Evolutionary conservation across 2,329 filamentous ascomycete genomes (phyloP), one percentile per base, ranked within the genome.

Genomic region (Sphaerulina vaccinii): DNA sequence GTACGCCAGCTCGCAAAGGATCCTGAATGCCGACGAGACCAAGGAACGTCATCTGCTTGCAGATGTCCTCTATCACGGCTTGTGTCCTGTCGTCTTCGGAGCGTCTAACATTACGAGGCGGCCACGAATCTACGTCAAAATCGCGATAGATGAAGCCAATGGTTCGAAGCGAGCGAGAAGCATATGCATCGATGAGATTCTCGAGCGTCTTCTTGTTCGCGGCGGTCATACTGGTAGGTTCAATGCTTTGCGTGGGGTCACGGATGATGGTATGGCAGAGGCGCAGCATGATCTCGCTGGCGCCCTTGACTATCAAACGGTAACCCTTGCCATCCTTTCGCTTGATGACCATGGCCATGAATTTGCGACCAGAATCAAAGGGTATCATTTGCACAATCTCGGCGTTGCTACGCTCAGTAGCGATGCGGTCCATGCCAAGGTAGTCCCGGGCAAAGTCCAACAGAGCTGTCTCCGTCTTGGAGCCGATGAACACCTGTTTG

Each of bases 121-220:
- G 90, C 90, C 90, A 87, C 9, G 59, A 56, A 16, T 63, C 62
- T 47, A 81, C 80, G 19, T 88, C 81, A 60, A 93, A 95, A 62
- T 96, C 90, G 50, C 84, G 86, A 71, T 90, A 95, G 47, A 90
- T 78, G 57, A 95, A 80, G 37, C 85, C 88, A 61, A 96, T 95
- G 1, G 90, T 95, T 57, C 90, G 83, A 24, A 96, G 78, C 6
- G 90, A 95, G 15, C 86, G 80, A 21, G 81, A 83, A 8, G 90
- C 90, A 66, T 95, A 96, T 40, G 78, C 80, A 56, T 85, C 82
- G 61, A 95, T 95, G 41, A 90, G 76, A 18, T 77, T 73, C 58
- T 81, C 80, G 57, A 96, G 67, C 2, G 74, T 77, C 32, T 81
- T 73, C 23, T 78, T 75, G 58, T 85, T 81, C 11, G 81, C 75